These are phyloP conservation scores for Boechera retrofracta DNA, from an alignment of 345 rosid species.

Conservation along the genomic window DNA sequence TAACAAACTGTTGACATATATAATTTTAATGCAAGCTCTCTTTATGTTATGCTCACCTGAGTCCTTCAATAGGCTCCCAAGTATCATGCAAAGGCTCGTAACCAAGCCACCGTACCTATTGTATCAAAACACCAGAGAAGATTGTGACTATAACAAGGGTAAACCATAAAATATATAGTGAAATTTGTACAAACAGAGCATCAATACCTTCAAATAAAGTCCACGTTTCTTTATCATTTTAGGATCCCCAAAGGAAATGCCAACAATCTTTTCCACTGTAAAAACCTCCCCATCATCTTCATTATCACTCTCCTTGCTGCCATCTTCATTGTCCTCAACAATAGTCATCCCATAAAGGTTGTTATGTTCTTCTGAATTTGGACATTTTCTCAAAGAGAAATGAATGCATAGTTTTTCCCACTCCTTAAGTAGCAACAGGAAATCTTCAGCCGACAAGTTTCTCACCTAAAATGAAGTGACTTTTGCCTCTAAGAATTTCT, in stretches of 20 bases:
- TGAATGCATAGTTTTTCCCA: constrained; percentile 64
- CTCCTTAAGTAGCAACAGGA: constrained; percentile 57
- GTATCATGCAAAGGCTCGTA: constrained; percentile 61
- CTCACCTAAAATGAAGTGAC: constrained; percentile 55
- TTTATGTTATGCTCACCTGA: constrained; percentile 50
- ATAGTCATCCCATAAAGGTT: constrained; percentile 31
- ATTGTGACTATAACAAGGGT: not conserved
- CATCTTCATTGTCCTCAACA: constrained; percentile 41
- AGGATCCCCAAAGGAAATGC: constrained; percentile 62
- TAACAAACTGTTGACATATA: constrained; percentile 4
- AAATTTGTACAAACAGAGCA: constrained; percentile 8
- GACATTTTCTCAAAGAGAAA: constrained; percentile 48
- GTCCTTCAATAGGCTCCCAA: constrained; percentile 71
- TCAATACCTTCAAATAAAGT: constrained; percentile 60
- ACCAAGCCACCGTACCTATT: constrained; percentile 69
- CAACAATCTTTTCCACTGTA: constrained; percentile 58
- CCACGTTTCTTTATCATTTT: constrained; percentile 44
- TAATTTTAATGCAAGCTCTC: not conserved
- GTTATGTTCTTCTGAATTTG: constrained; percentile 35
- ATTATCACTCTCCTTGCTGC: constrained; percentile 37
- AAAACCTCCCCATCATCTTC: constrained; percentile 52
- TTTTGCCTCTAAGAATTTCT: not conserved
- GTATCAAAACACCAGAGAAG: constrained; percentile 2
- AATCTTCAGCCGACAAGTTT: constrained; percentile 68
- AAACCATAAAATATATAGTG: not conserved